These are phyloP conservation scores for Psilocybe azurescens DNA, from an alignment of 768 basidiomycete species.

Conservation along the genomic window DNA sequence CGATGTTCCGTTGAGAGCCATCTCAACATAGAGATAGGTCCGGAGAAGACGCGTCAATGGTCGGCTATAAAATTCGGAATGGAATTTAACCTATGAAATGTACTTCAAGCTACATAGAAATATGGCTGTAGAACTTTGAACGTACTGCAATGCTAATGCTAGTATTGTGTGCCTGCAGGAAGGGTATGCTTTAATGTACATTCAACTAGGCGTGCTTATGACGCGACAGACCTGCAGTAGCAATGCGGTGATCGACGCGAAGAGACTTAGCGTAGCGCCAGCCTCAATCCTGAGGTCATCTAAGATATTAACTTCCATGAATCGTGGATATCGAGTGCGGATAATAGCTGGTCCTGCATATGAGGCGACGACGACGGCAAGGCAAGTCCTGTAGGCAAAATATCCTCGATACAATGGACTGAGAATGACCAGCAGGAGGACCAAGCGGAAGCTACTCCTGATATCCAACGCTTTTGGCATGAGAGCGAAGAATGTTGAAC, in stretches of 20 bases:
- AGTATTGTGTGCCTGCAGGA: neutral
- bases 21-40: neutral
- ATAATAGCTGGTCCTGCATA: neutral
- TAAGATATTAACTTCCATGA: conserved; percentile 3
- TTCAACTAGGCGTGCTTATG: no score
- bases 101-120: neutral
- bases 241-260: conserved; percentile 1
- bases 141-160: conserved; percentile 3
- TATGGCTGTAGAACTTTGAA: no score
- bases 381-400: neutral
- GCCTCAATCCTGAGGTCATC: neutral
- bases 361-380: neutral
- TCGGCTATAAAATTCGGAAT: conserved; percentile 5
- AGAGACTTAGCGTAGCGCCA: neutral
- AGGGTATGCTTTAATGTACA: no score
- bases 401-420: neutral
- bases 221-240: neutral
- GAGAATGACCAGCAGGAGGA: neutral
- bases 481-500: no score
- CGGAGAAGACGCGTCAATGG: conserved; percentile 2
- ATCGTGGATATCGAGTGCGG: conserved; percentile 1
- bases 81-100: conserved; percentile 1
- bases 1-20: neutral
- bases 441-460: neutral
- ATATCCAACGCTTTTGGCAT: neutral